A percentile compares a stretch with the other conserved stretches of the same genome.
phyloP scores from a whole-genome alignment of 2,329 filamentous ascomycete species.

The Aureobasidium sp. region DNA sequence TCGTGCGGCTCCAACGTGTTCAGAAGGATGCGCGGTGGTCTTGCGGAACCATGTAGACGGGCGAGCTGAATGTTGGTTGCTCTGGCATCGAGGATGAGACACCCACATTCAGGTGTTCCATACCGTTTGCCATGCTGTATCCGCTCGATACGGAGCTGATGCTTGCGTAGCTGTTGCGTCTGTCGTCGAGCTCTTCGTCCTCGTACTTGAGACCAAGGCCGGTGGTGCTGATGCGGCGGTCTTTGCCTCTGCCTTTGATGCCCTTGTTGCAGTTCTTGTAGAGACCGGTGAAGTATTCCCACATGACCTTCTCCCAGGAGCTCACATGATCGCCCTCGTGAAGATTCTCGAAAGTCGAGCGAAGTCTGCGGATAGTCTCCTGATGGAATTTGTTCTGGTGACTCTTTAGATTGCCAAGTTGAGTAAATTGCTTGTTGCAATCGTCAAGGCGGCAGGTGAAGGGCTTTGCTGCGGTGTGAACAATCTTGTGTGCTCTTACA shows the following conservation, averaged over 20 bases:
- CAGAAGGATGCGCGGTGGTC: slow-evolving; percentile 4
- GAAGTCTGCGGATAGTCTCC: slow-evolving; percentile 60
- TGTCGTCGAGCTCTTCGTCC: neutral
- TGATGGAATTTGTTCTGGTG: slow-evolving; percentile 94
- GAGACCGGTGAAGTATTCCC: slow-evolving; percentile 74
- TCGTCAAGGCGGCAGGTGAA: slow-evolving; percentile 74
- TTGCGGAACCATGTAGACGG: slow-evolving; percentile 1
- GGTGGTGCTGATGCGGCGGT: slow-evolving; percentile 52
- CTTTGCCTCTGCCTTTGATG: slow-evolving; percentile 90
- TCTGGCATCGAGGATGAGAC: neutral
- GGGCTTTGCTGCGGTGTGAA: slow-evolving; percentile 67
- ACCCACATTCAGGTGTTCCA: slow-evolving; percentile 4
- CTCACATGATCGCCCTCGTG: slow-evolving; percentile 53
- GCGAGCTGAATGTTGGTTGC: neutral
- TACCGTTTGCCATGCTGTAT: slow-evolving; percentile 3
- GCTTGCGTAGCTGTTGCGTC: slow-evolving; percentile 11
- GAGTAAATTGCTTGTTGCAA: slow-evolving; percentile 82
- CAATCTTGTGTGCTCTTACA: slow-evolving; percentile 72
- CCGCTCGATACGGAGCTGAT: neutral
- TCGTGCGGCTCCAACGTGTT: neutral
- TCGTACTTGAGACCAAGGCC: slow-evolving; percentile 4
- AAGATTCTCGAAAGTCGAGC: slow-evolving; percentile 60
- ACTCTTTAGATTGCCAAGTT: slow-evolving; percentile 87
- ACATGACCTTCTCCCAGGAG: slow-evolving; percentile 64
- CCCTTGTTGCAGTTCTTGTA: slow-evolving; percentile 99